Percentiles rank a stretch among this genome's conserved stretches.
Evolutionary conservation across 1,139 yeast species (phyloP).

Genomic region (Geotrichum macrosporum): DNA sequence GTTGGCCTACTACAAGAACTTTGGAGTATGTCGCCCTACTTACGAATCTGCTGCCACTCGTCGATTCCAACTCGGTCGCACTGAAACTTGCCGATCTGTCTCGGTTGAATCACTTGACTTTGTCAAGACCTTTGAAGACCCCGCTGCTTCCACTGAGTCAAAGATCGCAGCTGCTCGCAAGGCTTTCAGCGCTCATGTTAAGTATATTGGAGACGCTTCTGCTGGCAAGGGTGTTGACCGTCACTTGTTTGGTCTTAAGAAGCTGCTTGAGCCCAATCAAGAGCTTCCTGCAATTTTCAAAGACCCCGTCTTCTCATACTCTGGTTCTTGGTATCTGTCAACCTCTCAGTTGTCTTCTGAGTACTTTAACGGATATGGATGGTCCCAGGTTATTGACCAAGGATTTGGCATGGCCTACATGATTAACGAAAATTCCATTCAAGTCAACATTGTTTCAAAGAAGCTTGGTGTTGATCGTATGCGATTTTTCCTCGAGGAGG

Average conservation of each 20-base stretch:
- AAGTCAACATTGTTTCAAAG: conserved; percentile 79
- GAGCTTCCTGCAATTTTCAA: conserved; percentile 64
- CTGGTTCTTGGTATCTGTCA: conserved; percentile 80
- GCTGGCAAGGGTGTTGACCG: conserved; percentile 91
- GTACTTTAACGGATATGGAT: conserved; percentile 89
- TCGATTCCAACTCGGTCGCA: conserved; percentile 82
- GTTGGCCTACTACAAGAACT: conserved; percentile 74
- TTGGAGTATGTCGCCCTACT: conserved; percentile 82
- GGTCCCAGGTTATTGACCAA: conserved; percentile 91
- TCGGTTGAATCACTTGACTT: conserved; percentile 69
- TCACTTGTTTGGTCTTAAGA: conserved; percentile 84
- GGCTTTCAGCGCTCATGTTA: conserved; percentile 73
- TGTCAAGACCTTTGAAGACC: conserved; percentile 70
- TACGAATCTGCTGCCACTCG: conserved; percentile 96
- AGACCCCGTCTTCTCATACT: conserved; percentile 73
- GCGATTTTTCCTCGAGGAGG: conserved; percentile 65
- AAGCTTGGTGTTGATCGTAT: conserved; percentile 64
- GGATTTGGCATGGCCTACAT: conserved; percentile 95
- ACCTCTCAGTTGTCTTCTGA: conserved; percentile 90
- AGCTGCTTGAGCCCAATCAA: conserved; percentile 59
- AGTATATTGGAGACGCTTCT: conserved; percentile 71
- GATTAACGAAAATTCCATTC: conserved; percentile 80
- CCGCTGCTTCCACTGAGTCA: conserved; percentile 50
- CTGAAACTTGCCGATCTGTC: conserved; percentile 92
- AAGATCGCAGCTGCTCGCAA: conserved; percentile 66